Base-by-base conservation (phyloP, 208 protist genomes). In the Porcisia deanei region DNA sequence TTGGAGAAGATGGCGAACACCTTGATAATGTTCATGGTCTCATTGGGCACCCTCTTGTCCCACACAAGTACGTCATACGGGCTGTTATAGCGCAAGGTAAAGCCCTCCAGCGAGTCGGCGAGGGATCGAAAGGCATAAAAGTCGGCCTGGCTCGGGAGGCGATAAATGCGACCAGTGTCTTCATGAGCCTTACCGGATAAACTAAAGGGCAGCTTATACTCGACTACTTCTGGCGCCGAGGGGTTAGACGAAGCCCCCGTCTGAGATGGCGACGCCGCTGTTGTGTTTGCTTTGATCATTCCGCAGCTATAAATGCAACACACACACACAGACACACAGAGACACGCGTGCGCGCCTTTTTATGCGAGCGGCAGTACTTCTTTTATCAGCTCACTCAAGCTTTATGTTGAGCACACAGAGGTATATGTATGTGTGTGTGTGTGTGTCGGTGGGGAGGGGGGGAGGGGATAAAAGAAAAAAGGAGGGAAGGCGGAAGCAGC, bases 21-120 rank as follows among this genome's bases (percentile, higher is more conserved):
- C 76, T 96, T 96, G 54, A 98, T 88, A 41, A 97, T 65, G 69
- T 92, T 77, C 85, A 95, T 91, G 2, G 88, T 66, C 76, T 97
- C 91, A 20, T 86, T 81, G 1, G 70, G 47, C 30, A 96, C 43
- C 65, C 88, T 90, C 72, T 92, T 91, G 54, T 88, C 88, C 93
- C 93, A 97, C 25, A 88, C 83, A 39, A 94, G 73, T 7, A 83
- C 65, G 22, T 94, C 85, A 64, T 94, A 80, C 4, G 71, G 22
- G 37, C 71, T 59, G 79, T 79, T 84, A 85, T 88, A 84, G 39
- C 84, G 84, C 67, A 96, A 34, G 49, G 59, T 78, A 69, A 94
- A 97, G 30, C 88, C 93, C 7, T 97, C 91, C 2, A 93, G 57
- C 3, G 85, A 88, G 78, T 97, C 91, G 10, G 93, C 93, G 60